Evolutionary conservation across 2,329 filamentous ascomycete genomes (phyloP).

Genomic region (Penicillium palitans): DNA sequence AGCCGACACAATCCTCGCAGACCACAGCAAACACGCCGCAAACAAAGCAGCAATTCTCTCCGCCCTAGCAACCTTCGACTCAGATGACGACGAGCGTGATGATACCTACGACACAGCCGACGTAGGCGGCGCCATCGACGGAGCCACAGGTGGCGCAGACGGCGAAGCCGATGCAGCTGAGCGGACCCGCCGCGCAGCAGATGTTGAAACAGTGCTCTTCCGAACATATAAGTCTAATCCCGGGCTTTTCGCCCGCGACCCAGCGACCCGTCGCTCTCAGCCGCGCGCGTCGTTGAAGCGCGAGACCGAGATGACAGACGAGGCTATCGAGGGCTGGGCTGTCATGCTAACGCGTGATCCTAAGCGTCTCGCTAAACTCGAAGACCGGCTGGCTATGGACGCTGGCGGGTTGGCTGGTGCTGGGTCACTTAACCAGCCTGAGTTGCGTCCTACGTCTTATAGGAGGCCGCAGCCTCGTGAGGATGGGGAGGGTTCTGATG

Average conservation of each 20-base stretch:
- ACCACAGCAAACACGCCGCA: conserved; percentile 61
- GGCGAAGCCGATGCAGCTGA: conserved; percentile 55
- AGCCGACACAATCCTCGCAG: conserved; percentile 70
- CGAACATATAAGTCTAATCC: conserved; percentile 66
- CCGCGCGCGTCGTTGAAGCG: conserved; percentile 65
- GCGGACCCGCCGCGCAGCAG: conserved; percentile 45
- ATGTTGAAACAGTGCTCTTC: conserved; percentile 70
- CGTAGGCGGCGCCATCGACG: conserved; percentile 84
- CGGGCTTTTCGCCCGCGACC: conserved; percentile 69
- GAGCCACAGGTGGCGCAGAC: conserved; percentile 48
- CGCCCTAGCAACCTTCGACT: conserved; percentile 84
- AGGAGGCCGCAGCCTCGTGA: conserved; percentile 36
- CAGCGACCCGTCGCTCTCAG: conserved; percentile 65
- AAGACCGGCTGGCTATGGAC: conserved; percentile 68
- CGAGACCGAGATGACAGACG: conserved; percentile 86
- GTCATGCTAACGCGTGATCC: conserved; percentile 78
- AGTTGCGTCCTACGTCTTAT: conserved; percentile 68
- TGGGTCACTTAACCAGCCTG: conserved; percentile 55
- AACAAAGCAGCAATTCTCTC: conserved; percentile 85
- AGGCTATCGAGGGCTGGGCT: conserved; percentile 91
- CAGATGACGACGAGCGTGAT: conserved; percentile 92
- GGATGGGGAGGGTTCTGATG: conserved; percentile 52
- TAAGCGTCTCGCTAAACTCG: conserved; percentile 66
- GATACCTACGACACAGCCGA: conserved; percentile 94
- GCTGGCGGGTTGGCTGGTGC: conserved; percentile 48